A percentile compares a stretch with the other conserved stretches of the same genome.
Evolutionary conservation across 768 basidiomycete genomes (phyloP).

Genomic region (Suillus alpinus): DNA sequence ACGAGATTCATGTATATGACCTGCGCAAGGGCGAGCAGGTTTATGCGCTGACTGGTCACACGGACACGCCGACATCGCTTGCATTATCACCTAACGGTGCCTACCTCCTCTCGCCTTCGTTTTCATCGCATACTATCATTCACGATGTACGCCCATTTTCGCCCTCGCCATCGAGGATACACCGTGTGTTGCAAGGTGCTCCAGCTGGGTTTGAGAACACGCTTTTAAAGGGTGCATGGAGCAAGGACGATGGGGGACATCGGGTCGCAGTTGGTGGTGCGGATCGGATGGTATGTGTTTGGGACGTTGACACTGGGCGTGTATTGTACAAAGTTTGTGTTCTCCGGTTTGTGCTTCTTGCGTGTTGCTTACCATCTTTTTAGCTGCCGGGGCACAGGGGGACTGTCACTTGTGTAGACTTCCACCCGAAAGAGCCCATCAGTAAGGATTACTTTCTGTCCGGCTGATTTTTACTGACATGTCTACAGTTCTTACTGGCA

Average conservation of each 20-base stretch:
- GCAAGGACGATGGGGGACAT: conserved; percentile 75
- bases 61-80: conserved; percentile 93
- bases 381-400: conserved; percentile 96
- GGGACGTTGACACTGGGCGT: conserved; percentile 79
- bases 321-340: conserved; percentile 72
- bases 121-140: conserved; percentile 86
- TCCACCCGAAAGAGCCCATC: conserved; percentile 95
- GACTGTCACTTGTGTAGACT: conserved; percentile 92
- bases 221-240: conserved; percentile 85
- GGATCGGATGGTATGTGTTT: conserved; percentile 81
- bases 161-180: conserved; percentile 74
- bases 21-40: conserved; percentile 81
- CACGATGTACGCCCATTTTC: conserved; percentile 96
- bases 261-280: conserved; percentile 88
- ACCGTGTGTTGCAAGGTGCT: conserved; percentile 77
- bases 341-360: not conserved
- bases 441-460: conserved; percentile 47
- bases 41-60: conserved; percentile 79
- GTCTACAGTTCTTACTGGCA: conserved; percentile 75
- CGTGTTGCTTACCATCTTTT: not conserved
- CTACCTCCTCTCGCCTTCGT: conserved; percentile 85
- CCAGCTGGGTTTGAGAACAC: conserved; percentile 94
- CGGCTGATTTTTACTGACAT: not conserved
- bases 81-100: conserved; percentile 85
- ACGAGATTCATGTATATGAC: conserved; percentile 94